phyloP scores from a whole-genome alignment of 352 stramenopile species.

The Globisporangium lucens region DNA sequence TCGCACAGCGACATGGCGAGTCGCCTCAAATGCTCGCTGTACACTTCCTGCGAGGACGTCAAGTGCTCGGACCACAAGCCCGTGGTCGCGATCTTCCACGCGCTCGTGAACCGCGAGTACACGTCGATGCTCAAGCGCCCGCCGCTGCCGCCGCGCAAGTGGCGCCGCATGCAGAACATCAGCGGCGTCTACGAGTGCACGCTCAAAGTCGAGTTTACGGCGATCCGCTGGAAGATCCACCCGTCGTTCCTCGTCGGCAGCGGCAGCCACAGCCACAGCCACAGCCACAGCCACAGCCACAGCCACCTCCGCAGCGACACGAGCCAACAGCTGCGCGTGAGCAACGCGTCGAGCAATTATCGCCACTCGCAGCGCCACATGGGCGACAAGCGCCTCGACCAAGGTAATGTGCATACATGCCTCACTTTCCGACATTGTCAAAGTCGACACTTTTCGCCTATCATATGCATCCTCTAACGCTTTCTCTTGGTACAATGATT shows the following conservation, averaged over 20 bases:
- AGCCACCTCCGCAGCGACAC: neutral
- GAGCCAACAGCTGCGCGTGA: slow-evolving; percentile 16
- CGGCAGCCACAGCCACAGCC: neutral
- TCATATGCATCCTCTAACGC: neutral
- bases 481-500: neutral
- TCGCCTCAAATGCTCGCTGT: slow-evolving; percentile 59
- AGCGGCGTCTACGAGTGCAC: slow-evolving; percentile 54
- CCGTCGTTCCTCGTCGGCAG: slow-evolving; percentile 19
- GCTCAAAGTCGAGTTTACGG: slow-evolving; percentile 48
- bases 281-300: neutral
- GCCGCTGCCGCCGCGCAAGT: slow-evolving; percentile 42
- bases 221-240: slow-evolving; percentile 46
- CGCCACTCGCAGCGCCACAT: neutral
- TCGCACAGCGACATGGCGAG: slow-evolving; percentile 68
- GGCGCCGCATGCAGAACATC: slow-evolving; percentile 37
- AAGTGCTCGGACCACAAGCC: slow-evolving; percentile 84
- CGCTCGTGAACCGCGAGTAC: slow-evolving; percentile 54
- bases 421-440: neutral
- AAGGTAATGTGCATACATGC: neutral
- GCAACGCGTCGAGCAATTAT: slow-evolving; percentile 1
- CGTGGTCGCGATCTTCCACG: slow-evolving; percentile 70
- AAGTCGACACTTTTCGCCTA: neutral
- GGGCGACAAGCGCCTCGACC: slow-evolving; percentile 5
- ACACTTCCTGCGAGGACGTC: slow-evolving; percentile 73
- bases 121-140: slow-evolving; percentile 47